These are phyloP conservation scores for Pseudozyma tsukubaensis DNA, from an alignment of 1,284 basidiomycete genomes.

Conservation along the genomic window DNA sequence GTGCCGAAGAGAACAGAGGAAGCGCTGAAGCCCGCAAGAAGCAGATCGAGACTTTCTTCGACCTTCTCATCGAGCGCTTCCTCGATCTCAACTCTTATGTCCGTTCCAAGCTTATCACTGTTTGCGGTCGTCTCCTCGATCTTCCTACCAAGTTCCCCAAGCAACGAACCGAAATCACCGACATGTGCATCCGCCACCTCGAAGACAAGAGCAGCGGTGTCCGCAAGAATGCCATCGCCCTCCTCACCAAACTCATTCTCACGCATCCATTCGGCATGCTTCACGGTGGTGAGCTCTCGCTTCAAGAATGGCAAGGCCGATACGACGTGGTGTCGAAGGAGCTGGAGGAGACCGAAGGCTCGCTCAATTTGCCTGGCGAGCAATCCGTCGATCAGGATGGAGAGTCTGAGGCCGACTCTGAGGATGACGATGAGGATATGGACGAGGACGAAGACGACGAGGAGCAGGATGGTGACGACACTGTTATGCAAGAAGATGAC, in stretches of 20 bases:
- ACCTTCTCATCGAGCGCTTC: constrained; percentile 84
- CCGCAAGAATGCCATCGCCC: constrained; percentile 82
- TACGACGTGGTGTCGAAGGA: constrained; percentile 74
- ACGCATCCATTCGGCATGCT: constrained; percentile 90
- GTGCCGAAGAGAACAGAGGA: constrained; percentile 53
- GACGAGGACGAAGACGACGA: constrained; percentile 54
- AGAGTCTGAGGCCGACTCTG: constrained; percentile 65
- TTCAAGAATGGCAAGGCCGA: constrained; percentile 78
- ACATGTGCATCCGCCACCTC: constrained; percentile 81
- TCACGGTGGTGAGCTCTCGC: constrained; percentile 84
- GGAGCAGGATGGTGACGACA: constrained; percentile 27
- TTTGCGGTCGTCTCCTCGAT: constrained; percentile 78
- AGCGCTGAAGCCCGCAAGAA: constrained; percentile 76
- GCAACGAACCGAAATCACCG: constrained; percentile 81
- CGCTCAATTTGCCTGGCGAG: constrained; percentile 58
- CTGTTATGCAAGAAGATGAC: constrained; percentile 30
- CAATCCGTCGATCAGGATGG: constrained; percentile 66
- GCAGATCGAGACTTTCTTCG: constrained; percentile 85
- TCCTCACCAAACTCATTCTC: constrained; percentile 81
- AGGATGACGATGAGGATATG: constrained; percentile 66
- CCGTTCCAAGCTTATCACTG: constrained; percentile 84
- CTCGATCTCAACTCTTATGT: constrained; percentile 92
- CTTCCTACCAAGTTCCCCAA: constrained; percentile 86
- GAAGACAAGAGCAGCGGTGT: constrained; percentile 92
- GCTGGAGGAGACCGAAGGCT: constrained; percentile 70